A percentile compares a stretch with the other conserved stretches of the same genome.
phyloP scores from a whole-genome alignment of 805 yeast species.

The Sugiyamaella americana region DNA sequence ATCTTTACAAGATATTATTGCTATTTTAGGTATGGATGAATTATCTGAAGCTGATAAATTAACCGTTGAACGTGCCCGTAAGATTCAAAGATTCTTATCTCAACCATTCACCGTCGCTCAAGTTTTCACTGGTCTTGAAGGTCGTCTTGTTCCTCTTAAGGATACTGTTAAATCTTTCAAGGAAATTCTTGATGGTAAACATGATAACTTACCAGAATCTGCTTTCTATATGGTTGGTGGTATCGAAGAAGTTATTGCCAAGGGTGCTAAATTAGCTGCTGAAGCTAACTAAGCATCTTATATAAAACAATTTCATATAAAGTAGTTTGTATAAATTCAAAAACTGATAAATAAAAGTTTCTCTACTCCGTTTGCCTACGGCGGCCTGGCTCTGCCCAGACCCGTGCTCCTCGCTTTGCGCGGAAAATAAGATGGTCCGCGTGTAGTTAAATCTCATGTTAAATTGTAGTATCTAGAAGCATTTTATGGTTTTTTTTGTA shows the following conservation, averaged over 20 bases:
- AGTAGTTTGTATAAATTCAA: neutral
- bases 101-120: slow-evolving; percentile 99
- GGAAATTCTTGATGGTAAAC: slow-evolving; percentile 96
- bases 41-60: slow-evolving; percentile 97
- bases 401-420: too few species aligned
- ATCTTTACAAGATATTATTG: slow-evolving; percentile 99
- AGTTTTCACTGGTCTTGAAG: slow-evolving; percentile 99
- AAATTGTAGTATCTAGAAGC: too few species aligned
- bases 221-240: slow-evolving; percentile 99
- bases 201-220: slow-evolving; percentile 97
- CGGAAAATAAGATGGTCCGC: too few species aligned
- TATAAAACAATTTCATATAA: neutral
- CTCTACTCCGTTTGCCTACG: too few species aligned
- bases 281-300: slow-evolving; percentile 11
- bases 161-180: slow-evolving; percentile 93
- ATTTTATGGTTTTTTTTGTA: too few species aligned
- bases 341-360: too few species aligned
- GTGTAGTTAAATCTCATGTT: too few species aligned
- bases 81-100: slow-evolving; percentile 99
- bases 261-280: slow-evolving; percentile 94
- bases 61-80: slow-evolving; percentile 99
- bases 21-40: slow-evolving; percentile 99
- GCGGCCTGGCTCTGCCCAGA: too few species aligned
- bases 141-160: slow-evolving; percentile 93
- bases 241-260: slow-evolving; percentile 96